Base-by-base conservation (phyloP, 192 early-diverging fungal genomes). In the Rhizophagus sp. region DNA sequence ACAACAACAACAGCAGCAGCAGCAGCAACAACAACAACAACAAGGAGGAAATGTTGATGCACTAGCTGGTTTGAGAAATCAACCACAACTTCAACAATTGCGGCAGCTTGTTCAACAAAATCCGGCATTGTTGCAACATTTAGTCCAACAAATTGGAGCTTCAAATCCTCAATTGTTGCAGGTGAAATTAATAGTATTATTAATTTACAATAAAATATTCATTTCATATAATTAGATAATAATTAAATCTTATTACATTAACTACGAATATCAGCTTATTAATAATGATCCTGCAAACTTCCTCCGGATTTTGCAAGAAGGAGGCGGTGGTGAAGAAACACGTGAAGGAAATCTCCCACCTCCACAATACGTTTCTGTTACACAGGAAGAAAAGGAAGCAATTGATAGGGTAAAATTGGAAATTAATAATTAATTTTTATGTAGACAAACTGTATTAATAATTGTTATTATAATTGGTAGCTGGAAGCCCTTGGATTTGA, bases 71-170 rank as follows among this genome's bases (percentile, higher is more conserved):
- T 83, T 99, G 78, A 85, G 94, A 80, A 90, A 93, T 66, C 89
- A 90, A 65, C 94, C 95, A 41, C 96, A 98, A 82, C 97, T 98
- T 83, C 94, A 96, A 81, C 92, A 97, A 82, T 90, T 99, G 52
- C 94, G 96, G 69, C 91, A 94, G 82, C 79, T 97, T 75, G 92
- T 98, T 27, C 95, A 93, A 68, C 82, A 88, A 17, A 94, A 98
- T 86, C 97, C 97, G 64, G 87, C 90, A 24, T 86, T 98, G 81
- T 86, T 99, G 62, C 91, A 94, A 82, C 94, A 95, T 62, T 87
- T 99, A 30, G 85, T 99, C 78, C 86, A 92, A 72, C 93, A 97
- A 83, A 84, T 98, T 76, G 95, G 92, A 2, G 89, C 90, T 84
- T 88, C 90, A 62, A 95, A 98, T 80, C 97, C 97, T 39, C 89